A percentile compares a stretch with the other conserved stretches of the same genome.
Evolutionary conservation across 768 basidiomycete genomes (phyloP).

Genomic region (Leccinum variicolor): DNA sequence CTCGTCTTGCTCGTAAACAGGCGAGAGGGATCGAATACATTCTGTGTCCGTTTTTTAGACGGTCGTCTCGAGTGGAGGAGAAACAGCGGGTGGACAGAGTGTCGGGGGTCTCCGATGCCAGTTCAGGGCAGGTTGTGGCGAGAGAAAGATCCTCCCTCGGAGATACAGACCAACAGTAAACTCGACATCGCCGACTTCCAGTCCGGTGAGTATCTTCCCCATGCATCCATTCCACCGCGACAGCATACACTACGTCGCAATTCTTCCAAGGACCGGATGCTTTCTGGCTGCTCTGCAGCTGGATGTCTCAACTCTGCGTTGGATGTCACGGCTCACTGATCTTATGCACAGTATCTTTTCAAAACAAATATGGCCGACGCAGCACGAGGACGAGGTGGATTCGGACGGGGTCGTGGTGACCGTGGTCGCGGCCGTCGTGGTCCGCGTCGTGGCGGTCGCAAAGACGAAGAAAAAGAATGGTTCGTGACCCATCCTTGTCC

Average conservation of each 20-base stretch:
- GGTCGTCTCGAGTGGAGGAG: background rate
- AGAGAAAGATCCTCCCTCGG: slow-evolving; percentile 2
- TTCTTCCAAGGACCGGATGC: background rate
- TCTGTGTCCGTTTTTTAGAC: too few relatives aligned
- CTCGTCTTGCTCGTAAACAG: background rate
- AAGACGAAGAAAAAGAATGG: slow-evolving; percentile 99
- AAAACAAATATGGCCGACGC: slow-evolving; percentile 75
- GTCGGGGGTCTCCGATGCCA: slow-evolving; percentile 14
- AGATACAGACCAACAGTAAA: slow-evolving; percentile 4
- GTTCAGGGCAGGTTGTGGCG: slow-evolving; percentile 30
- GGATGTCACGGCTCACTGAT: slow-evolving; percentile 43
- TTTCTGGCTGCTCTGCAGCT: slow-evolving; percentile 26
- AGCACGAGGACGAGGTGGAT: slow-evolving; percentile 88
- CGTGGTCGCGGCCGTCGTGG: slow-evolving; percentile 65
- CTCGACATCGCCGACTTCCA: slow-evolving; percentile 22
- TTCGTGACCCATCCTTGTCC: slow-evolving; percentile 36
- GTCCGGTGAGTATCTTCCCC: slow-evolving; percentile 35
- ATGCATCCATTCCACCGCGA: background rate
- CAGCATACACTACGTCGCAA: background rate
- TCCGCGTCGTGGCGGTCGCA: slow-evolving; percentile 93
- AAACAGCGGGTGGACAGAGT: slow-evolving; percentile 14
- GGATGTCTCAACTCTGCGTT: slow-evolving; percentile 42
- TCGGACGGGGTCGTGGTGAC: slow-evolving; percentile 81
- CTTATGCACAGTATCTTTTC: slow-evolving; percentile 22
- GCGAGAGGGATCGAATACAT: background rate